These are phyloP conservation scores for Cicer pinnatifidum DNA, from an alignment of 306 rosid genomes.

Conservation along the genomic window DNA sequence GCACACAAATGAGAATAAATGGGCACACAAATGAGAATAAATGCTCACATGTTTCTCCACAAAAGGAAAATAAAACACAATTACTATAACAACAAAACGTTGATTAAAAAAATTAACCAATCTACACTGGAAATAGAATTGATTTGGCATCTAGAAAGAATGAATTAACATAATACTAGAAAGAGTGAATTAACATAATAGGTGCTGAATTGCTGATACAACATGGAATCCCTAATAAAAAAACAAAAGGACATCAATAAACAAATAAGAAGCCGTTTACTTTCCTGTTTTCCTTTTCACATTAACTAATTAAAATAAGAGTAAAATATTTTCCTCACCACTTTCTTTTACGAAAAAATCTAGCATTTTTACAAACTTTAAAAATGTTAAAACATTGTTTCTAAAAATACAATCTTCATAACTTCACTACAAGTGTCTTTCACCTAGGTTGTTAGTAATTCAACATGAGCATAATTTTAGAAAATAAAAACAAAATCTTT, in stretches of 20 bases:
- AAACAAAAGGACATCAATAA: background rate
- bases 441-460: too few species aligned
- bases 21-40: conserved; percentile 49
- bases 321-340: too few species aligned
- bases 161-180: background rate
- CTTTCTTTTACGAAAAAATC: too few species aligned
- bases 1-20: conserved; percentile 50
- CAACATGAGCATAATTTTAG: too few species aligned
- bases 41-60: conserved; percentile 19
- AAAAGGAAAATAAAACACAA: conserved; percentile 5
- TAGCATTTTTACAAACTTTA: too few species aligned
- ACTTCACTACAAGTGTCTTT: too few species aligned
- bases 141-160: background rate
- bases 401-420: too few species aligned
- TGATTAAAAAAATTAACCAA: background rate
- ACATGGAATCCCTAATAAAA: background rate
- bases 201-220: background rate
- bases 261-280: background rate
- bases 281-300: too few species aligned
- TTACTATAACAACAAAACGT: background rate
- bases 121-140: background rate
- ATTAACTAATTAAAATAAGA: too few species aligned
- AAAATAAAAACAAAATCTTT: too few species aligned
- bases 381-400: too few species aligned
- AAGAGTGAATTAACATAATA: conserved; percentile 17